These are phyloP conservation scores for Penicillium turbatum DNA, from an alignment of 495 filamentous ascomycete species.

Conservation along the genomic window DNA sequence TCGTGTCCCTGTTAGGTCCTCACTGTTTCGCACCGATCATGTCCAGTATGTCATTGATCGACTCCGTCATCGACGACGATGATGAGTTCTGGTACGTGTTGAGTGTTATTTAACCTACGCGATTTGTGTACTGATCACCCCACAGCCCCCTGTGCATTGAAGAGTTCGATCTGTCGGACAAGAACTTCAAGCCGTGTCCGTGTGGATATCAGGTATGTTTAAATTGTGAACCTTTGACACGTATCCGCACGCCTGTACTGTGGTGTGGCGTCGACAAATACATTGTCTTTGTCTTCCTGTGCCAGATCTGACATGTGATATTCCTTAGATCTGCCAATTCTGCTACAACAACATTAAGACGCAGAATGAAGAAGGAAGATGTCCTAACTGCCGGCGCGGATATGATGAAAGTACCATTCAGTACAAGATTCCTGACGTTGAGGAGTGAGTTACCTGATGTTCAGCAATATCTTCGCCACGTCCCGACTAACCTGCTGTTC, in stretches of 20 bases:
- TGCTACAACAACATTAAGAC: conserved; percentile 97
- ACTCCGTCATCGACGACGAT: conserved; percentile 96
- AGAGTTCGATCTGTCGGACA: conserved; percentile 95
- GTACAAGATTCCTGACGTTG: conserved; percentile 86
- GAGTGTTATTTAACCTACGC: not conserved
- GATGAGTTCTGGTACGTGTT: conserved; percentile 79
- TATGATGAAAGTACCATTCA: conserved; percentile 97
- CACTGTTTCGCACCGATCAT: conserved; percentile 39
- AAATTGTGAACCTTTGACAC: not conserved
- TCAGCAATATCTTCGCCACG: not conserved
- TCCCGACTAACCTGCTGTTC: conserved; percentile 6
- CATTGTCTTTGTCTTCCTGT: not conserved
- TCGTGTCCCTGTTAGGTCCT: conserved; percentile 23
- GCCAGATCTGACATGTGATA: not conserved
- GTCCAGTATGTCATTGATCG: conserved; percentile 68
- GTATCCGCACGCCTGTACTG: not conserved
- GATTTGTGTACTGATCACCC: conserved; percentile 13
- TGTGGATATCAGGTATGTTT: conserved; percentile 90
- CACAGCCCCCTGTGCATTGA: conserved; percentile 93
- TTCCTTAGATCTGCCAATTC: conserved; percentile 88
- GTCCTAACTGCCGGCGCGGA: conserved; percentile 88
- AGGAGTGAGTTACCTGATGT: conserved; percentile 66
- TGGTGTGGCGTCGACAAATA: not conserved
- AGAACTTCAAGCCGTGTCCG: conserved; percentile 95
- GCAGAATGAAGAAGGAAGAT: conserved; percentile 88